A percentile compares a stretch with the other conserved stretches of the same genome.
Evolutionary conservation across 2,329 filamentous ascomycete genomes (phyloP).

Genomic region (Coniochaeta sp.): DNA sequence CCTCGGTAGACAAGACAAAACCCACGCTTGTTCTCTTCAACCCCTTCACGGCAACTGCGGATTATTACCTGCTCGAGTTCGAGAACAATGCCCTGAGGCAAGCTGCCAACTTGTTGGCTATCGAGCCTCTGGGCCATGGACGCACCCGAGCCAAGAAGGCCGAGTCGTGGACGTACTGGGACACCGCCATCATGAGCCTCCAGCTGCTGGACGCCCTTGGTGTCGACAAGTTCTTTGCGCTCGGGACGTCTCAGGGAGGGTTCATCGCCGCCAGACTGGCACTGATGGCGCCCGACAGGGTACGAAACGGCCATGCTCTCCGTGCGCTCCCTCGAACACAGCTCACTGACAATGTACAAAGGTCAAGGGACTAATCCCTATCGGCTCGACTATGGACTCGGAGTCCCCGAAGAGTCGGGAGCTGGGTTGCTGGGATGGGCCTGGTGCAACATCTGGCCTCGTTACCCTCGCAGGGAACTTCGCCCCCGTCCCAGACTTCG

Average conservation of each 20-base stretch:
- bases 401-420: conserved; percentile 35
- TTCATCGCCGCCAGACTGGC: conserved; percentile 41
- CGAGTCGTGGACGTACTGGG: conserved; percentile 44
- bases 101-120: conserved; percentile 37
- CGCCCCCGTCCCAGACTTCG: conserved; percentile 32
- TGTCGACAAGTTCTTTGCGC: conserved; percentile 35
- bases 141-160: conserved; percentile 25
- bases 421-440: conserved; percentile 40
- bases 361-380: conserved; percentile 36
- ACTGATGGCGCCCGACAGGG: conserved; percentile 36
- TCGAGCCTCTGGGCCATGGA: conserved; percentile 44
- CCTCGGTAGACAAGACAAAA: conserved; percentile 36
- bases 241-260: conserved; percentile 42
- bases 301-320: conserved; percentile 16
- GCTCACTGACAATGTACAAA: conserved; percentile 11
- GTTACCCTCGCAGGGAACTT: conserved; percentile 27
- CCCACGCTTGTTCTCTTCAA: conserved; percentile 42
- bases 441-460: conserved; percentile 28
- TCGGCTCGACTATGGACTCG: conserved; percentile 43
- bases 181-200: conserved; percentile 39
- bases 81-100: conserved; percentile 28
- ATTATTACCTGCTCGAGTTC: conserved; percentile 35
- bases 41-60: conserved; percentile 37
- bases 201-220: conserved; percentile 42
- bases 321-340: no score